Base-by-base conservation (phyloP, 768 basidiomycete genomes). In the Russula virescens region DNA sequence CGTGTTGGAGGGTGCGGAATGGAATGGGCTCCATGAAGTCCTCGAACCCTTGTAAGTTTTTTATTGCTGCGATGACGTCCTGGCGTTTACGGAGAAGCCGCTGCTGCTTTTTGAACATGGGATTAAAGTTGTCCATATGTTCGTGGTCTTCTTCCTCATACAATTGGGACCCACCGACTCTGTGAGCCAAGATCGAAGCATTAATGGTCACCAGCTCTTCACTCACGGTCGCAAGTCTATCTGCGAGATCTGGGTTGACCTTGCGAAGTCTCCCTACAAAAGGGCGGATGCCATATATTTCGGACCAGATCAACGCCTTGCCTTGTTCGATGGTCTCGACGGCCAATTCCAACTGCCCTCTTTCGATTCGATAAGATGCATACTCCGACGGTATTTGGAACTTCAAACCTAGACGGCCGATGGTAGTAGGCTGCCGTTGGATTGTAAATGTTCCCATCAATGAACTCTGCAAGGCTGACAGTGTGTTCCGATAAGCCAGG, bases 311-410 rank as follows among this genome's bases (percentile, higher is more conserved):
- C 16, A 58, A 28, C 13, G 43, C 19, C 38, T 48, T 49, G 6
- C 61, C 61, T 45, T 38, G 47, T 19, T 62, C 61, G 4, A 62
- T 38, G 16, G 61, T 51, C 31, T 58, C 55, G 26, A 62, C 8
- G 10, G 61, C 61, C 34, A 26, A 23, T 34, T 57, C 61, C 10
- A 58, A 21, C 28, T 35, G 49, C 18, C n/a, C 61, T 21, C 13
- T 26, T 8, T 38, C 25, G 9, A 58, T 47, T 23, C 45, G 55
- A 46, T 38, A 52, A 18, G 61, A 58, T 6, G 61, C 55, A 5
- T 52, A 58, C 0, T 62, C 55, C 2, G 40, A 9, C 26, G 61
- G 54, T 26, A 61, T 55, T 18, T 31, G 49, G 2, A 31, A 42
- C 25, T 31, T 11, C 25, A 25, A 31, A 16, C 58, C 58, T 4